Base-by-base conservation (phyloP, 306 rosid species). In the Delonix regia region DNA sequence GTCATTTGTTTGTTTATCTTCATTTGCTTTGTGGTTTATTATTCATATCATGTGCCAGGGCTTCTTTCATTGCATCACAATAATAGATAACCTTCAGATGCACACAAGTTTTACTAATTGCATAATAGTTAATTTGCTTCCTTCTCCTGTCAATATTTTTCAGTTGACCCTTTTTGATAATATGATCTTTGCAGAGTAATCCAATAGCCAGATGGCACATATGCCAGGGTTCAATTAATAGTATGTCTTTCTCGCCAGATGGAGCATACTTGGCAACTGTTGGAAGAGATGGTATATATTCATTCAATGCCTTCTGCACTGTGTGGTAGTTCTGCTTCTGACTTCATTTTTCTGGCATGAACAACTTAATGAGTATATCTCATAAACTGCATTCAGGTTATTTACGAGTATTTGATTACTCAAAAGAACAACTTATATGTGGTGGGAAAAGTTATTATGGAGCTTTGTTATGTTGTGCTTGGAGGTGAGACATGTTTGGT, bases 391-490 rank as follows among this genome's bases (percentile, higher is more conserved):
- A 18, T 82, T 80, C 83, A 96, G 99, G 99, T 81, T 93, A 91
- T 79, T 85, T 96, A 82, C 97, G 97, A 41, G 98, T 96, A 56
- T 96, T 90, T 83, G 98, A 96, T 91, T 93, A 88, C 83, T 73
- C 78, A 19, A 96, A 88, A 86, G 98, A 96, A 75, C 98, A 91
- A 57, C 94, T 96, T 77, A 71, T 89, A 79, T 96, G 96, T 62
- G 99, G 99, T 22, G 99, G 98, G 14, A 93, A 96, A 88, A 96
- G 98, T 86, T 96, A 96, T 81, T 96, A 96, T 38, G 99, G 99
- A 44, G 98, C 98, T 72, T 91, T 93, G 82, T 84, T 96, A 70
- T 96, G 99, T 75, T 96, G 98, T 69, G 89, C 99, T 71, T 96
- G 99, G 99, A 96, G 99, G 97, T 93, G 57, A 71, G 89, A 74